Percentiles rank a stretch among this genome's conserved stretches.
These are phyloP conservation scores for Pyrus bretschneideri DNA, from an alignment of 306 rosid genomes.

Conservation along the genomic window DNA sequence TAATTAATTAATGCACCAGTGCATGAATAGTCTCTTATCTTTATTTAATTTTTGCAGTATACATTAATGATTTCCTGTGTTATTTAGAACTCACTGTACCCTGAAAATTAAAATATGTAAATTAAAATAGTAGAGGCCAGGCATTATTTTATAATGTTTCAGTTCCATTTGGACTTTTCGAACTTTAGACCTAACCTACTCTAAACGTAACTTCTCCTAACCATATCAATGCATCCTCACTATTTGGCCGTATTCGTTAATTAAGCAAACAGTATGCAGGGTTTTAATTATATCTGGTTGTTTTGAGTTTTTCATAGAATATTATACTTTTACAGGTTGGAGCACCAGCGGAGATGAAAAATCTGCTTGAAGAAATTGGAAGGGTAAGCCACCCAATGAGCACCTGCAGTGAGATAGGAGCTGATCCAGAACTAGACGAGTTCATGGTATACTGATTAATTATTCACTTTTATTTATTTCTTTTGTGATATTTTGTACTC, in stretches of 20 bases:
- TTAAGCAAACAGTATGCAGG: too few relatives aligned
- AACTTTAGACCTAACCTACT: neutral
- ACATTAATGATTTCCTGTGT: neutral
- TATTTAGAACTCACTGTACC: neutral
- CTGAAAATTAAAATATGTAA: too few relatives aligned
- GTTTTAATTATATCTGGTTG: neutral
- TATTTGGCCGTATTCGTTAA: too few relatives aligned
- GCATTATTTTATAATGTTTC: neutral
- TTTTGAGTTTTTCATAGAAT: neutral
- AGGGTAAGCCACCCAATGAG: slow-evolving; percentile 27
- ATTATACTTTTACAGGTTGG: slow-evolving; percentile 44
- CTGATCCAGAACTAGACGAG: slow-evolving; percentile 78
- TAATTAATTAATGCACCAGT: neutral
- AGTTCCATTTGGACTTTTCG: neutral
- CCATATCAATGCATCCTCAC: too few relatives aligned
- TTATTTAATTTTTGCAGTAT: neutral
- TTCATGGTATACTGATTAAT: slow-evolving; percentile 53
- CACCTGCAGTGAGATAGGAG: slow-evolving; percentile 45
- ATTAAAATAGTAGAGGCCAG: too few relatives aligned
- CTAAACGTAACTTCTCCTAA: neutral
- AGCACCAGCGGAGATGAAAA: slow-evolving; percentile 61
- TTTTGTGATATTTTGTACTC: neutral
- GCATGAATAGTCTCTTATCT: neutral
- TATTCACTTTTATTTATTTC: neutral
- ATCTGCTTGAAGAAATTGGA: slow-evolving; percentile 52